phyloP scores from a whole-genome alignment of 148 eudicot genomes.

The Drosera capensis region DNA sequence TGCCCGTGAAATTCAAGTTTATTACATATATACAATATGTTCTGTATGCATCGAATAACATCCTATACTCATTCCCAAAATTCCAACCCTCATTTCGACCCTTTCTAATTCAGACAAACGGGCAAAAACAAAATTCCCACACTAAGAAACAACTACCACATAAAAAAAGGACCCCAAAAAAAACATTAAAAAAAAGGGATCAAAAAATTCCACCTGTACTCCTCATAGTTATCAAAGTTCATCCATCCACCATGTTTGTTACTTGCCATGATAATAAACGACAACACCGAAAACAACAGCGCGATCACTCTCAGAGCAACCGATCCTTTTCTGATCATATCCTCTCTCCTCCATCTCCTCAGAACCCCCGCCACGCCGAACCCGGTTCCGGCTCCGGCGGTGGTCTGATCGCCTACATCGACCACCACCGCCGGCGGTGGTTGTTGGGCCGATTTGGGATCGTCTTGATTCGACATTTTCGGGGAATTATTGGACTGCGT shows the following conservation, averaged over 20 bases:
- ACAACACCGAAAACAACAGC: conserved; percentile 33
- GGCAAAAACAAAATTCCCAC: background rate
- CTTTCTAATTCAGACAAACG: too few species aligned
- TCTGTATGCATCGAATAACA: too few species aligned
- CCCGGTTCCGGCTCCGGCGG: conserved; percentile 9
- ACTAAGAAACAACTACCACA: background rate
- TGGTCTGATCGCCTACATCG: conserved; percentile 14
- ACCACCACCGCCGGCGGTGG: conserved; percentile 10
- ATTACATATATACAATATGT: too few species aligned
- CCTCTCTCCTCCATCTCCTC: conserved; percentile 32
- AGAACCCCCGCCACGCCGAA: conserved; percentile 14
- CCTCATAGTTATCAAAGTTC: conserved; percentile 19
- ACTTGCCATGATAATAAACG: conserved; percentile 51
- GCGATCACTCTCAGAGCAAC: conserved; percentile 26
- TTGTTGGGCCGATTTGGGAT: conserved; percentile 3
- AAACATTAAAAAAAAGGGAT: background rate
- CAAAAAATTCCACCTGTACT: conserved; percentile 27
- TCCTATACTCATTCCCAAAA: too few species aligned
- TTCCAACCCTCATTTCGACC: too few species aligned
- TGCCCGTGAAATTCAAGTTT: too few species aligned
- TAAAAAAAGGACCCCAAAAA: background rate
- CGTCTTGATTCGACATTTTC: conserved; percentile 10
- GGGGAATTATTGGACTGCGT: too few species aligned
- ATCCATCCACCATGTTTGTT: conserved; percentile 28
- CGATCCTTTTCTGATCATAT: conserved; percentile 26